Percentiles rank a stretch among this genome's conserved stretches.
These are phyloP conservation scores for Neonectria punicea DNA, from an alignment of 2,329 filamentous ascomycete species.

Conservation along the genomic window DNA sequence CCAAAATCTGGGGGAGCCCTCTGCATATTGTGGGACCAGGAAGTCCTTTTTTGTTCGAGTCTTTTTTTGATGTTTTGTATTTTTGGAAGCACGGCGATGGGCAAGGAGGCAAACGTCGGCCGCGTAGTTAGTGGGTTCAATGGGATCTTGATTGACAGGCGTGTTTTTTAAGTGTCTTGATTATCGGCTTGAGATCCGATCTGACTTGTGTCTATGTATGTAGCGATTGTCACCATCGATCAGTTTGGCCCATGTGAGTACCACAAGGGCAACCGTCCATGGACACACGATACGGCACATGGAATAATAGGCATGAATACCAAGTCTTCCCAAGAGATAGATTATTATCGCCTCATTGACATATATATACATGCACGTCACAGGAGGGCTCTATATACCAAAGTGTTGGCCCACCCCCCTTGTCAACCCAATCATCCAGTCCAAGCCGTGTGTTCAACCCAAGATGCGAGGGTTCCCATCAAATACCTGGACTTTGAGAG, in stretches of 20 bases:
- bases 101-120: constrained; percentile 40
- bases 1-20: constrained; percentile 18
- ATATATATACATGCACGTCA: constrained; percentile 23
- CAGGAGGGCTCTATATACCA: constrained; percentile 17
- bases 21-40: constrained; percentile 20
- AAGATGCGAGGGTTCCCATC: not conserved
- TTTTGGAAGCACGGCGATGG: constrained; percentile 43
- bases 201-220: not conserved
- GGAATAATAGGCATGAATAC: not conserved
- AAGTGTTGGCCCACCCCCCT: not conserved
- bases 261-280: not conserved
- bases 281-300: constrained; percentile 8
- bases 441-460: not conserved
- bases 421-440: not conserved
- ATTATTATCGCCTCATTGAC: constrained; percentile 24
- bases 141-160: constrained; percentile 35
- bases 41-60: constrained; percentile 32
- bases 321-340: constrained; percentile 5
- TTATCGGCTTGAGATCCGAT: not conserved
- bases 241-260: not conserved
- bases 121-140: constrained; percentile 40
- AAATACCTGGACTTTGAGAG: not conserved
- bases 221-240: not conserved
- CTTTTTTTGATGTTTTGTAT: constrained; percentile 29
- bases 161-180: not conserved